phyloP scores from a whole-genome alignment of 1,139 yeast species.

The Suhomyces coccinellae region DNA sequence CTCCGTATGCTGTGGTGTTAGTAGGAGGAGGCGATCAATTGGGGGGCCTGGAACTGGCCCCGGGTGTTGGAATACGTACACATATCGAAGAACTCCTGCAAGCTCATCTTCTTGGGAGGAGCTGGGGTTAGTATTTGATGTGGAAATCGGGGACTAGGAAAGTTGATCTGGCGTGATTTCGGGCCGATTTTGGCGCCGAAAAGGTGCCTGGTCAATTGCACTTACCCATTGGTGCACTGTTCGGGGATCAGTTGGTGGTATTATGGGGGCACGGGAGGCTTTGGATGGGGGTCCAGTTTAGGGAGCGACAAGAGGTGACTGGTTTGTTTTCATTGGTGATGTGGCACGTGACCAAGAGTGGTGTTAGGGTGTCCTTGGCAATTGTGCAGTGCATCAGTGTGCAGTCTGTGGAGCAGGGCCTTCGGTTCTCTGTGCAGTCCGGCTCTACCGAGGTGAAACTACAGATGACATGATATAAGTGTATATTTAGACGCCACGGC shows the following conservation, averaged over 20 bases:
- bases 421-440: too few species aligned
- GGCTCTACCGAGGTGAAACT: too few species aligned
- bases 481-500: too few species aligned
- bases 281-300: not conserved
- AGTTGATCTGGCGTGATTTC: not conserved
- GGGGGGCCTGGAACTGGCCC: not conserved
- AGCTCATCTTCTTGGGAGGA: conserved; percentile 49
- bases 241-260: not conserved
- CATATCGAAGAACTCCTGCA: conserved; percentile 55
- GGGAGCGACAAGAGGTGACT: conserved; percentile 9
- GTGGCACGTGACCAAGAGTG: conserved; percentile 6
- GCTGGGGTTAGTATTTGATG: conserved; percentile 15
- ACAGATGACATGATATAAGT: too few species aligned
- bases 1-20: conserved; percentile 35
- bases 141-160: not conserved
- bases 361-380: too few species aligned
- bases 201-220: not conserved
- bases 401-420: too few species aligned
- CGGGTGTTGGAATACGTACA: conserved; percentile 36
- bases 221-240: conserved; percentile 9
- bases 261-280: not conserved
- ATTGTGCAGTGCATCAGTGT: too few species aligned
- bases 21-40: conserved; percentile 4
- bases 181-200: not conserved
- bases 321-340: conserved; percentile 9